These are phyloP conservation scores for Jacaranda mimosifolia DNA, from an alignment of 257 asterid genomes.

Conservation along the genomic window DNA sequence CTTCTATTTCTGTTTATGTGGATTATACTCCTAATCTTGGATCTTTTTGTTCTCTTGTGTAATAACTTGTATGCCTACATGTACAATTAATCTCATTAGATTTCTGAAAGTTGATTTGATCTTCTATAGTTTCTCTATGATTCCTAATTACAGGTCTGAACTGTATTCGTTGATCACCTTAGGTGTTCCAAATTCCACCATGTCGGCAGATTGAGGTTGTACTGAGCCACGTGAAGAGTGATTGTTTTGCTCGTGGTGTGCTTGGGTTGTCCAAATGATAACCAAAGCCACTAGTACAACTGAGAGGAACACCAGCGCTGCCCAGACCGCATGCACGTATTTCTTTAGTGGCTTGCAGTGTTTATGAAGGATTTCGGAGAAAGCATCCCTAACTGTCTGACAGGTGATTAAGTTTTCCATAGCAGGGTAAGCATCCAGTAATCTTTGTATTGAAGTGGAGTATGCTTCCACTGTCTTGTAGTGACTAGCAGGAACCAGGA, in stretches of 20 bases:
- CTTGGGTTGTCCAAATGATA: constrained; percentile 47
- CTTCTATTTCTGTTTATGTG: no score
- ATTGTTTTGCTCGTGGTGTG: constrained; percentile 41
- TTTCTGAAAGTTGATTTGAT: no score
- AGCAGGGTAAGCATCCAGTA: constrained; percentile 61
- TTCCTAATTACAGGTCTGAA: neutral
- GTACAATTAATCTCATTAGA: no score
- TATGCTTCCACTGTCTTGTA: constrained; percentile 48
- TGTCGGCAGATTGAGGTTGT: constrained; percentile 37
- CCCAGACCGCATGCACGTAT: constrained; percentile 49
- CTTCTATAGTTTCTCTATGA: no score
- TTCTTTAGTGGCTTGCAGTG: constrained; percentile 64
- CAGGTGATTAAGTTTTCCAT: constrained; percentile 62
- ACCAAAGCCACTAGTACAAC: constrained; percentile 50
- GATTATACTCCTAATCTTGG: no score
- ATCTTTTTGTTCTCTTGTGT: no score
- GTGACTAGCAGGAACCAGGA: constrained; percentile 40
- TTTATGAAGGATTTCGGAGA: constrained; percentile 49
- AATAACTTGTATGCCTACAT: no score
- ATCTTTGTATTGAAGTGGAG: constrained; percentile 52
- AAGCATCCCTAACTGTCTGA: constrained; percentile 52
- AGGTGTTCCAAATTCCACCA: constrained; percentile 41
- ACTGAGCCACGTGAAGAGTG: constrained; percentile 37
- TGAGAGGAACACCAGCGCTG: constrained; percentile 52
- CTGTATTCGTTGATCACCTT: neutral